Percentiles rank a stretch among this genome's conserved stretches.
phyloP scores from a whole-genome alignment of 2,329 filamentous ascomycete genomes.

The Penicillium sp. region DNA sequence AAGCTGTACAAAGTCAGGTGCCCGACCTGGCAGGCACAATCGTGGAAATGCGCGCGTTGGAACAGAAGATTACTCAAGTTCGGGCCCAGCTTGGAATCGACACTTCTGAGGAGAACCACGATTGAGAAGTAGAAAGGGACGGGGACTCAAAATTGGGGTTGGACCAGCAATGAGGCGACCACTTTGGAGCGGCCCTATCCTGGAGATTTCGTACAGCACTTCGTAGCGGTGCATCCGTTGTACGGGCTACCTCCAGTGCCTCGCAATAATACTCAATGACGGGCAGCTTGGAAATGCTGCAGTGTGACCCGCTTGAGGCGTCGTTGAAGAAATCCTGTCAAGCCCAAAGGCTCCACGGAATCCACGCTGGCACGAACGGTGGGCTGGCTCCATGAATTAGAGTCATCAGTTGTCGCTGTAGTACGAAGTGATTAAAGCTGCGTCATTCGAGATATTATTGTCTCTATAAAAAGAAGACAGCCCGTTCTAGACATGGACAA shows the following conservation, averaged over 20 bases:
- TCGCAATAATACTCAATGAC: not conserved
- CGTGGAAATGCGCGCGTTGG: conserved; percentile 50
- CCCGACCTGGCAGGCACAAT: conserved; percentile 46
- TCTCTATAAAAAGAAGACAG: not conserved
- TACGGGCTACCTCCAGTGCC: not conserved
- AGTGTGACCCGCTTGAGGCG: conserved; percentile 6
- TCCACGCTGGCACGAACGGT: conserved; percentile 18
- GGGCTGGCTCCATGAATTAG: not conserved
- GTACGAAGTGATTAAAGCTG: not conserved
- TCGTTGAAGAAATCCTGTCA: conserved; percentile 8
- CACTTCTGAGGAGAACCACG: not conserved
- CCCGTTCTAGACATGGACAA: not conserved
- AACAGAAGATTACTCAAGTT: conserved; percentile 45
- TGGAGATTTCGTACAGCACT: not conserved
- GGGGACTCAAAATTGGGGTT: not conserved
- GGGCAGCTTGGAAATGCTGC: not conserved
- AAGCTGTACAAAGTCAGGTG: conserved; percentile 45
- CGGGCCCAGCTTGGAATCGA: conserved; percentile 33
- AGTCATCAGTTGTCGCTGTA: not conserved
- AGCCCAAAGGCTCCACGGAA: not conserved
- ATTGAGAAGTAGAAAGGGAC: not conserved
- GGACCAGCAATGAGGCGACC: not conserved
- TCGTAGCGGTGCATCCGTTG: not conserved
- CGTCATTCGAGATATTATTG: not conserved
- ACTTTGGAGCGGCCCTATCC: not conserved